Conservation (phyloP, 225 moss, liverwort and hornwort species). For the Bryoerythrophyllum caledonicum region DNA sequence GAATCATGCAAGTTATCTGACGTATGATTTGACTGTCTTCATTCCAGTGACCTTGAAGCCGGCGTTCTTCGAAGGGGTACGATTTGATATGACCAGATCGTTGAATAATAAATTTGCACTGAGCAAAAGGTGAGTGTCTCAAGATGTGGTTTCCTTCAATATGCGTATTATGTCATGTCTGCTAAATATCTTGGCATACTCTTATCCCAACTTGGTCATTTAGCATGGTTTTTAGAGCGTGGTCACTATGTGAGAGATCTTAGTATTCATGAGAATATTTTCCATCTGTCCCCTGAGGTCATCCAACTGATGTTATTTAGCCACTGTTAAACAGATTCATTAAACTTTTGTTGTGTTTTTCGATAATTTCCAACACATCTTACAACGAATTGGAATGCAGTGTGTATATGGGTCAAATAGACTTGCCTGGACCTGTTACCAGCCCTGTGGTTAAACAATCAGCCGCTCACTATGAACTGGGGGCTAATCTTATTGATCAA, state of each 20-base stretch:
- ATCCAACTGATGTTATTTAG: not conserved
- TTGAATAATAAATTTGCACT: conserved; percentile 79
- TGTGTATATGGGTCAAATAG: conserved; percentile 78
- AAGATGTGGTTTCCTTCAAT: not conserved
- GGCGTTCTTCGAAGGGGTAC: conserved; percentile 78
- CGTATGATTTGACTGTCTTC: not conserved
- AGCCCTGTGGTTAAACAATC: conserved; percentile 61
- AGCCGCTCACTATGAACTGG: conserved; percentile 75
- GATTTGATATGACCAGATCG: conserved; percentile 70
- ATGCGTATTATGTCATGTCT: not conserved
- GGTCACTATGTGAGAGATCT: not conserved
- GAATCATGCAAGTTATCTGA: conserved; percentile 3
- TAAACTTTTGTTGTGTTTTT: not conserved
- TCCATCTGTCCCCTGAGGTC: not conserved
- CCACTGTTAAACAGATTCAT: not conserved
- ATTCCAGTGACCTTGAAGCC: conserved; percentile 75
- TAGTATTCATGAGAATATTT: not conserved
- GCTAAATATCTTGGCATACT: not conserved
- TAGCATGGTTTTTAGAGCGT: not conserved
- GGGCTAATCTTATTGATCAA: conserved; percentile 82
- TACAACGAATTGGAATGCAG: conserved; percentile 38
- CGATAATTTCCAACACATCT: not conserved
- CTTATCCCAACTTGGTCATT: not conserved
- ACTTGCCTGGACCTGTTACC: conserved; percentile 45
- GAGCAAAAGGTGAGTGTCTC: conserved; percentile 55